Percentiles rank a stretch among this genome's conserved stretches.
phyloP scores from a whole-genome alignment of 176 grass and related monocot species.

The Poa annua region DNA sequence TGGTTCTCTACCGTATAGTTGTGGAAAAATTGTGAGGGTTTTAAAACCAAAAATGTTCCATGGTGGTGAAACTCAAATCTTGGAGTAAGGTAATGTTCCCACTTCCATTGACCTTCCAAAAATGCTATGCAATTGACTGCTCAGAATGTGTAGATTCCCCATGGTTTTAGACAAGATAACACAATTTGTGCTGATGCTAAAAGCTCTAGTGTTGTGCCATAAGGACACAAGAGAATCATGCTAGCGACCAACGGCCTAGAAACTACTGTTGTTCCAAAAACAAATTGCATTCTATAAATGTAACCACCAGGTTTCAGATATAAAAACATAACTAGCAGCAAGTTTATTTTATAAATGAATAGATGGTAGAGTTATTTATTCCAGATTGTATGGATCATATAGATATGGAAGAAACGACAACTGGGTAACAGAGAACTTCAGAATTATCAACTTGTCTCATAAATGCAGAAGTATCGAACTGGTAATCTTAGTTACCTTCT shows the following conservation, averaged over 20 bases:
- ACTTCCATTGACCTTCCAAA: background rate
- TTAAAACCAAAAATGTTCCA: background rate
- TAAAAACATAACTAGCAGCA: background rate
- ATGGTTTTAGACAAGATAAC: background rate
- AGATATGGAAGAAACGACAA: conserved; percentile 1
- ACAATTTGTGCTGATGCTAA: background rate
- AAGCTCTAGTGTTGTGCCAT: conserved; percentile 21
- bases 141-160: background rate
- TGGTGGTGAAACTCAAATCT: background rate
- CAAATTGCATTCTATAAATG: background rate
- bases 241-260: background rate
- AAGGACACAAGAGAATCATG: conserved; percentile 2
- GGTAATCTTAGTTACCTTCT: background rate
- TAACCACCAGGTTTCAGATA: conserved; percentile 1
- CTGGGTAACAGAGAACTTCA: background rate
- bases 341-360: background rate
- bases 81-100: background rate
- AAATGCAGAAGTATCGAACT: background rate
- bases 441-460: background rate
- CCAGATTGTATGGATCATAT: conserved; percentile 1
- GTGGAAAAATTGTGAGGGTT: background rate
- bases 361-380: conserved; percentile 23
- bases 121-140: background rate
- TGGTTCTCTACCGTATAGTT: background rate
- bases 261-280: background rate